Percentiles rank a stretch among this genome's conserved stretches.
Conservation (phyloP, 768 basidiomycete species). For the Mycena sanguinolenta region DNA sequence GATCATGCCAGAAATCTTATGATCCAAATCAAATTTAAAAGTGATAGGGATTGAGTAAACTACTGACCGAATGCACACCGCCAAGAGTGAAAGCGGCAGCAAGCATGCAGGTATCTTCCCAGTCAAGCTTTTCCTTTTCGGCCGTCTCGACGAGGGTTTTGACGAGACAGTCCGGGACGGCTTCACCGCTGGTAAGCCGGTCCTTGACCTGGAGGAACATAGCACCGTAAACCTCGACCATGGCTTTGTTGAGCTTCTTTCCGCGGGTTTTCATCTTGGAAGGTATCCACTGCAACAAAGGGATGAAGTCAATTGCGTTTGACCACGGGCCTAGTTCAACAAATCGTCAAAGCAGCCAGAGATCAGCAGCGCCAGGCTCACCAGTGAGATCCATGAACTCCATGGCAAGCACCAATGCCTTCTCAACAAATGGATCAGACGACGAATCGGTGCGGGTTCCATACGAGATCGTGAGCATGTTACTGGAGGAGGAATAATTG, state of each 20-base stretch:
- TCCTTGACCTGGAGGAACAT: slow-evolving; percentile 44
- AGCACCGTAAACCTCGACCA: slow-evolving; percentile 47
- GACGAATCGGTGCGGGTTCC: slow-evolving; percentile 38
- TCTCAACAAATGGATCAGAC: slow-evolving; percentile 31
- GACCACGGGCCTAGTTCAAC: slow-evolving; percentile 36
- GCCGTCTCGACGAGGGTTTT: slow-evolving; percentile 45
- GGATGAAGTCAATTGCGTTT: slow-evolving; percentile 41
- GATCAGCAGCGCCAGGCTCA: neutral
- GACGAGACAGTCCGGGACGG: slow-evolving; percentile 50
- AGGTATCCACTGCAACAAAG: slow-evolving; percentile 35
- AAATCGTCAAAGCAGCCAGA: neutral
- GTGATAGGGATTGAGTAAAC: neutral
- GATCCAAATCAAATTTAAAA: neutral
- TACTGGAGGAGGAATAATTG: slow-evolving; percentile 11
- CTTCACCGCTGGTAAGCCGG: slow-evolving; percentile 45
- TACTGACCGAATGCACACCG: slow-evolving; percentile 31
- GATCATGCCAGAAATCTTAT: slow-evolving; percentile 38
- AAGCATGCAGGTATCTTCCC: slow-evolving; percentile 48
- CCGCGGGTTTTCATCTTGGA: slow-evolving; percentile 35
- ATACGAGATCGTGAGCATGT: slow-evolving; percentile 40
- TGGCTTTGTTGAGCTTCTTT: slow-evolving; percentile 36
- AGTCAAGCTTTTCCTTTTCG: slow-evolving; percentile 46
- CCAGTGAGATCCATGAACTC: slow-evolving; percentile 42
- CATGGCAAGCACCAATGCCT: slow-evolving; percentile 29
- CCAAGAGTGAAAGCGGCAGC: slow-evolving; percentile 47